Evolutionary conservation across 192 early-diverging fungal genomes (phyloP), one percentile per base, ranked within the genome.

Genomic region (Coemansia sp.): DNA sequence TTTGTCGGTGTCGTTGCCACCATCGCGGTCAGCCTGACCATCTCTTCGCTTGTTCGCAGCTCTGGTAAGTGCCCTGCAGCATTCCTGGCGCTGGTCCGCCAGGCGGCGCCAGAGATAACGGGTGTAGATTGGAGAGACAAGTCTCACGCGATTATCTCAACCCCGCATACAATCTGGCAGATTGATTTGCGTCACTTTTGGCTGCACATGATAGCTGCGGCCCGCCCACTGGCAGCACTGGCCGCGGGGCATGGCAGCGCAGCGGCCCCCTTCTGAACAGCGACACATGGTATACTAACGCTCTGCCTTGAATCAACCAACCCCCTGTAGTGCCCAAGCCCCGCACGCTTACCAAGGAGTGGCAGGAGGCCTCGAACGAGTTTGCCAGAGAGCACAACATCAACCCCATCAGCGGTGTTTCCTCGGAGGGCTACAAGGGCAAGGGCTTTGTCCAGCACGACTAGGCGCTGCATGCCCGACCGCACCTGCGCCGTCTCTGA

Each of bases 311-410:
- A n/a, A n/a, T n/a, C n/a, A n/a, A n/a, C n/a, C n/a, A 14, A 56
- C n/a, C 13, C 48, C 17, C 47, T 84, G 84, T 81, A 71, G 66
- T 70, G 38, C 81, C 81, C 52, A 79, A 72, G 54, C 84, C 81
- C 36, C 61, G 49, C 42, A 91, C 87, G 40, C 64, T 83, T 54
- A 86, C 46, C 80, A 85, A 83, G 81, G 86, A 91, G 78, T 91
- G 89, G 89, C 80, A 91, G 68, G 85, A 89, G 72, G 87, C 86
- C 36, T 78, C 86, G 56, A 89, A 87, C 81, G 81, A 84, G 60
- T 80, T 81, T 54, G 70, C 82, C 56, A 77, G 64, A 55, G 67
- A 76, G 59, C 77, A 85, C 49, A 91, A 88, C 60, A 78, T 78
- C 55, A 87, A 91, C 68, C 89, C 89, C 43, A 87, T 87, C 67